Evolutionary conservation across 805 yeast genomes (phyloP), one percentile per base, ranked within the genome.

Genomic region (Barnettozyma pratensis): DNA sequence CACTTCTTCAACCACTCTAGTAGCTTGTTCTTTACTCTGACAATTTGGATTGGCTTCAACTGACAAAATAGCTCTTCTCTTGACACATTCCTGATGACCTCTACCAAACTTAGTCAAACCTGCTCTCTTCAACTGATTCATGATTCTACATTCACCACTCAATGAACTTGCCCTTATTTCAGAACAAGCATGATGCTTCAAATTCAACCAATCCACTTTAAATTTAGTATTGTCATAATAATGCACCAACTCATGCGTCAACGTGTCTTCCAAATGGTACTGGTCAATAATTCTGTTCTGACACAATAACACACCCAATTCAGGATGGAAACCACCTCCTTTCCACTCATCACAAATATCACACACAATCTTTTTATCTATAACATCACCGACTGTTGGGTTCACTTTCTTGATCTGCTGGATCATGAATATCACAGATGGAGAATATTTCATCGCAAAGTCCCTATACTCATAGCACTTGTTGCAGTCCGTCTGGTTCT

Each of bases 121-220:
- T 48, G 80, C 67, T 65, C 80, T 72, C 47, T 69, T 69, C n/a
- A 63, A 43, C 65, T 94, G 96, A 58, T 86, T 87, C 80, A 84
- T 78, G 58, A 92, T 81, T 30, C 98, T 77, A 68, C 99, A 94
- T 63, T 94, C 99, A 6, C 99, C 99, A 62, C 96, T 85, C 26
- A 94, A 73, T 56, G 89, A 83, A 9, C 95, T 84, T 0, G 99
- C 99, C 51, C 99, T 75, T 45, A 94, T 88, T 66, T 94, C 99
- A 1, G 97, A 84, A 65, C 99, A 94, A 1, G 99, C 99, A 63
- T 92, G 98, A 62, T 94, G 99, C 60, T 81, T 79, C 61, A 94
- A 70, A 65, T 92, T 80, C 48, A 75, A 61, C 85, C 96, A 86
- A 65, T 94, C 88, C 3, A 94, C 90, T 47, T 88, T 73, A 72